Conservation (phyloP, 805 yeast species). For the Candida nemodendra region DNA sequence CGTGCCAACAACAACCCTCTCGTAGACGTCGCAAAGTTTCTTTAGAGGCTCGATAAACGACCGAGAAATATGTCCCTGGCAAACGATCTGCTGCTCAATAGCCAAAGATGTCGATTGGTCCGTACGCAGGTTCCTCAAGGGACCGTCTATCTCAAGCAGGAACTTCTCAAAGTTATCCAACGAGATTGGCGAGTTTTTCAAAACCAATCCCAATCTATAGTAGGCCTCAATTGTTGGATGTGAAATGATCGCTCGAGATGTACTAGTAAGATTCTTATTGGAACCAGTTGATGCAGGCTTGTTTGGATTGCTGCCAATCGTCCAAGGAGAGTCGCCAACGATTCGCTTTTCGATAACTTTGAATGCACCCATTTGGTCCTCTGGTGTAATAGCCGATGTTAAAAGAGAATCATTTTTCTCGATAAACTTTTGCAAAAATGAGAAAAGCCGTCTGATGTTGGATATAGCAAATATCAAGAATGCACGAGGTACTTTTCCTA, state of each 20-base stretch:
- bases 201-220: constrained; percentile 46
- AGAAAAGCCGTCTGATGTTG: constrained; percentile 62
- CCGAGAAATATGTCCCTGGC: constrained; percentile 57
- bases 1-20: constrained; percentile 35
- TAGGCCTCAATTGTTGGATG: constrained; percentile 54
- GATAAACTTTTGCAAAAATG: constrained; percentile 54
- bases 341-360: constrained; percentile 27
- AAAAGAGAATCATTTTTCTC: constrained; percentile 44
- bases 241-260: constrained; percentile 22
- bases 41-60: constrained; percentile 36
- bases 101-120: constrained; percentile 43
- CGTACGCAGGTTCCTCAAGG: constrained; percentile 35
- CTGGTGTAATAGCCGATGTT: constrained; percentile 26
- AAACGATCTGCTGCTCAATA: constrained; percentile 60
- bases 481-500: constrained; percentile 70
- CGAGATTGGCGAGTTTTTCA: constrained; percentile 52
- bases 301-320: constrained; percentile 27
- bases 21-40: constrained; percentile 48
- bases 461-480: constrained; percentile 64
- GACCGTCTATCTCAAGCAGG: constrained; percentile 54
- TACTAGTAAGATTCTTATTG: constrained; percentile 7
- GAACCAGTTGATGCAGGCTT: constrained; percentile 7
- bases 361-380: constrained; percentile 33
- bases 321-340: constrained; percentile 31
- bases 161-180: constrained; percentile 59